phyloP scores from a whole-genome alignment of 2,329 filamentous ascomycete species.

The Cryphonectria japonica region DNA sequence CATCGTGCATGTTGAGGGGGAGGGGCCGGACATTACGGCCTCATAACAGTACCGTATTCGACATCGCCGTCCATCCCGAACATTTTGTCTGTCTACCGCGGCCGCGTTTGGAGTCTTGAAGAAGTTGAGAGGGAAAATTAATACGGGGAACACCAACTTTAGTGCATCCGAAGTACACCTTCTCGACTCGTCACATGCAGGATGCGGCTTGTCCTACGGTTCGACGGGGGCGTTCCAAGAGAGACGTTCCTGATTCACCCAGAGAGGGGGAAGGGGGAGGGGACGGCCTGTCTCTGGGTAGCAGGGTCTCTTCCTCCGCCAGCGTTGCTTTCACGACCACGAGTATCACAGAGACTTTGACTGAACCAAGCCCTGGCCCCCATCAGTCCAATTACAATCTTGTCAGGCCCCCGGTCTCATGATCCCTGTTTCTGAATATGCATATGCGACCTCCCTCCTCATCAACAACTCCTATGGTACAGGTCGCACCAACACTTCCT shows the following conservation, averaged over 20 bases:
- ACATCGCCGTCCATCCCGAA: not conserved
- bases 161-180: not conserved
- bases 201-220: not conserved
- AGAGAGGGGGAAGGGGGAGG: not conserved
- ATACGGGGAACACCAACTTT: not conserved
- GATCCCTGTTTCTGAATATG: constrained; percentile 11
- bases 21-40: not conserved
- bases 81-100: not conserved
- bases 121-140: not conserved
- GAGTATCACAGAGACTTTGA: not conserved
- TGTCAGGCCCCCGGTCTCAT: not conserved
- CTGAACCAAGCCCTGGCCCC: not conserved
- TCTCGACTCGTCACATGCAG: not conserved
- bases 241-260: not conserved
- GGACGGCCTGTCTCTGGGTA: not conserved
- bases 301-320: not conserved
- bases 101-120: not conserved
- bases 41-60: not conserved
- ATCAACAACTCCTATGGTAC: constrained; percentile 11
- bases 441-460: constrained; percentile 17
- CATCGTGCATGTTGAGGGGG: not conserved
- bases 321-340: not conserved
- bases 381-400: not conserved
- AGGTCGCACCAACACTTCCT: constrained; percentile 4
- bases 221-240: not conserved